Evolutionary conservation across 345 rosid genomes (phyloP).

Genomic region (Euphorbia pulcherrima): DNA sequence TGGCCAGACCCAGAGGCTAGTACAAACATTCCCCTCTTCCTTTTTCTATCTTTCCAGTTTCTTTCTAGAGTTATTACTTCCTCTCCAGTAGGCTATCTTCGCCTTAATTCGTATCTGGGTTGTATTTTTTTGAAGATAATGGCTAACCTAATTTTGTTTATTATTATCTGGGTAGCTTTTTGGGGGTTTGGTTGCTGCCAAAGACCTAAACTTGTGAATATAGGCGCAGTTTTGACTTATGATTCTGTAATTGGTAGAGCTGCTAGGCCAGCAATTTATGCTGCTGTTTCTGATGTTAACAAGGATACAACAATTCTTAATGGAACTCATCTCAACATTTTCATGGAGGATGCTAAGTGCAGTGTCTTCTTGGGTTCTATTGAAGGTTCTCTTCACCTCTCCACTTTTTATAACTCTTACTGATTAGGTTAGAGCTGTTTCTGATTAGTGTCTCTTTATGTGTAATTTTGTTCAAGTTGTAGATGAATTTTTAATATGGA

Average conservation of each 20-base stretch:
- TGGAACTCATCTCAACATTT: slow-evolving; percentile 46
- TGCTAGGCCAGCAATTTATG: slow-evolving; percentile 65
- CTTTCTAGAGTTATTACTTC: not conserved
- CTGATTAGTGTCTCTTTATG: not conserved
- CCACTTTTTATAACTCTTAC: slow-evolving; percentile 1
- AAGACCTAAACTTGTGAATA: slow-evolving; percentile 48
- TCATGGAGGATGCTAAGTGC: slow-evolving; percentile 47
- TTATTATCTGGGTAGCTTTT: slow-evolving; percentile 21
- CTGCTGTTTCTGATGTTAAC: slow-evolving; percentile 63
- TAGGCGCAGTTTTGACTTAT: slow-evolving; percentile 67
- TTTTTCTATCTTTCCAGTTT: not conserved
- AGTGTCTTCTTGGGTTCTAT: slow-evolving; percentile 66
- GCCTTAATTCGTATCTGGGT: not conserved
- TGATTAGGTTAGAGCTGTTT: not conserved
- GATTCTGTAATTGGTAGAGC: slow-evolving; percentile 76
- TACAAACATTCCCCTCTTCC: not conserved
- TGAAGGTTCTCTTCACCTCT: slow-evolving; percentile 40
- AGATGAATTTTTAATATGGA: not conserved
- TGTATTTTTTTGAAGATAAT: not conserved
- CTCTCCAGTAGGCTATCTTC: not conserved
- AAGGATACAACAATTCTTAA: slow-evolving; percentile 43
- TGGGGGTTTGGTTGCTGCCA: slow-evolving; percentile 26
- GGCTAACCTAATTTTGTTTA: not conserved
- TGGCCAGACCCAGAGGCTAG: not conserved
- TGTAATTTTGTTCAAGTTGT: not conserved